A percentile compares a stretch with the other conserved stretches of the same genome.
Evolutionary conservation across 2,329 filamentous ascomycete species (phyloP).

Genomic region (Pestalotiopsis sp.): DNA sequence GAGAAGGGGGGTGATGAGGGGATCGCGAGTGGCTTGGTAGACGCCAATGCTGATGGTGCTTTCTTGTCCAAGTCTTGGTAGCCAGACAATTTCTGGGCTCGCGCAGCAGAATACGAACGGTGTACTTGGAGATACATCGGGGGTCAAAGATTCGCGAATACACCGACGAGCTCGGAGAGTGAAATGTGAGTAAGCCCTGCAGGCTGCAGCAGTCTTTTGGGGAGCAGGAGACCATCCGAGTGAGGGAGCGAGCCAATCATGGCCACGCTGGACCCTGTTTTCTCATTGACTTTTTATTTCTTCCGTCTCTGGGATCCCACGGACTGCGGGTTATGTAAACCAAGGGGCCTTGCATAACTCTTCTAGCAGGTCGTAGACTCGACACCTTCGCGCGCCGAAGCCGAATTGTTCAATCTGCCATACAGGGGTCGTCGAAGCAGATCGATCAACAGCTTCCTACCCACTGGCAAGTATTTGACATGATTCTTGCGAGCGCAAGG

Average conservation of each 20-base stretch:
- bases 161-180: constrained; percentile 15
- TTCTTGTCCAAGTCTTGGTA: constrained; percentile 5
- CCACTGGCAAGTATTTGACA: not conserved
- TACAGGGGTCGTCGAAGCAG: not conserved
- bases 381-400: not conserved
- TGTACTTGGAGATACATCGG: constrained; percentile 27
- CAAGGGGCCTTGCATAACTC: not conserved
- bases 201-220: constrained; percentile 19
- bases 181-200: constrained; percentile 27
- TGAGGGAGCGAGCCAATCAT: not conserved
- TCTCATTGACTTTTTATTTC: not conserved
- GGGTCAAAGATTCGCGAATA: constrained; percentile 22
- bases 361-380: not conserved
- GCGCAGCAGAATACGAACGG: constrained; percentile 15
- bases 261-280: not conserved
- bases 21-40: constrained; percentile 8
- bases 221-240: constrained; percentile 10
- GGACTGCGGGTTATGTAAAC: not conserved
- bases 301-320: not conserved
- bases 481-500: not conserved
- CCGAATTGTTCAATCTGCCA: not conserved
- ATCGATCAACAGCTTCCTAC: not conserved
- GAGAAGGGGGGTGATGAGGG: not conserved
- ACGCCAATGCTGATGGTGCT: constrained; percentile 5
- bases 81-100: constrained; percentile 1